Evolutionary conservation across 106 monocot genomes (phyloP).

Genomic region (Platanthera zijinensis): DNA sequence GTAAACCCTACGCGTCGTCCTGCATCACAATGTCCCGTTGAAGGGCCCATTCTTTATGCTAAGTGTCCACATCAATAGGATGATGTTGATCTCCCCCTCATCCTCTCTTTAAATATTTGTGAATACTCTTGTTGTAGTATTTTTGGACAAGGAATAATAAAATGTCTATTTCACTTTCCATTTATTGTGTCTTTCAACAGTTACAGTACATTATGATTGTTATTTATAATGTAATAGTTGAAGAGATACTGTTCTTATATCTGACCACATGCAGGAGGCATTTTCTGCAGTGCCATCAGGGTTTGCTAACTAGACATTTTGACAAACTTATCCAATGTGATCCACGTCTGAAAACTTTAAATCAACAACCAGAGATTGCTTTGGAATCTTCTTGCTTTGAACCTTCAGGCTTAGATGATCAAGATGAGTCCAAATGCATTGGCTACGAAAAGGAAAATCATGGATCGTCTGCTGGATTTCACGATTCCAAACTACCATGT

Average conservation of each 20-base stretch:
- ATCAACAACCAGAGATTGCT: slow-evolving; percentile 45
- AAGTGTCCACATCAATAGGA: too few species aligned
- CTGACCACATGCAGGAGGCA: slow-evolving; percentile 55
- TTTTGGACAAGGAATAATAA: too few species aligned
- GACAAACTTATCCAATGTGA: slow-evolving; percentile 84
- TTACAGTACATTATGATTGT: too few species aligned
- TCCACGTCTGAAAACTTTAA: slow-evolving; percentile 42
- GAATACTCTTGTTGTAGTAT: too few species aligned
- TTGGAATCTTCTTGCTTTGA: slow-evolving; percentile 42
- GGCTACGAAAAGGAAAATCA: slow-evolving; percentile 25
- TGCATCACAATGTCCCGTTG: too few species aligned
- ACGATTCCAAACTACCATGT: slow-evolving; percentile 13
- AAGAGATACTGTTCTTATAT: neutral
- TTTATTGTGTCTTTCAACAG: too few species aligned
- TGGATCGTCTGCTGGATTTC: slow-evolving; percentile 22
- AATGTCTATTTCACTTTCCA: too few species aligned
- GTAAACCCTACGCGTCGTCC: too few species aligned
- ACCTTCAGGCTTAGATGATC: slow-evolving; percentile 36
- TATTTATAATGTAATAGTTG: neutral
- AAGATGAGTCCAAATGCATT: slow-evolving; percentile 30
- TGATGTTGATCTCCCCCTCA: too few species aligned
- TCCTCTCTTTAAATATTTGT: too few species aligned
- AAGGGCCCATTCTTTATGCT: too few species aligned
- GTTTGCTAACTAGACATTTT: slow-evolving; percentile 72
- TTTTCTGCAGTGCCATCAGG: slow-evolving; percentile 64